Percentiles rank a stretch among this genome's conserved stretches.
Evolutionary conservation across 129 eudicot genomes (phyloP).

Genomic region (Flaveria brownii): DNA sequence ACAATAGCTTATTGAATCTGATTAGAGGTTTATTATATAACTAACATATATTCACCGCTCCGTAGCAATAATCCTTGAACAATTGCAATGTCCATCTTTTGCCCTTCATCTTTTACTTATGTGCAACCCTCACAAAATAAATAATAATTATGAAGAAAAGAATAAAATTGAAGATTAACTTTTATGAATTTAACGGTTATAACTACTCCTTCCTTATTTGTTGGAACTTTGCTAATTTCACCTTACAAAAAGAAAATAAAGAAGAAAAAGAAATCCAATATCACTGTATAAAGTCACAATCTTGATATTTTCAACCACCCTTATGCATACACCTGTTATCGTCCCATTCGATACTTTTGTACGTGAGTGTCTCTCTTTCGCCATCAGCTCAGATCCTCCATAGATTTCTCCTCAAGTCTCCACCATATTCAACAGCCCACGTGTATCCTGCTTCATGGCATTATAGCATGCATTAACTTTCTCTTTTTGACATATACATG

Average conservation of each 20-base stretch:
- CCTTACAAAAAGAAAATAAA: neutral
- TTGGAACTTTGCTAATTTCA: neutral
- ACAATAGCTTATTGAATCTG: too few species aligned
- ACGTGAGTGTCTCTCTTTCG: neutral
- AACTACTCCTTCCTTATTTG: too few species aligned
- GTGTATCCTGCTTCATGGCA: constrained; percentile 18
- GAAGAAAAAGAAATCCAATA: neutral
- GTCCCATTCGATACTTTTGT: constrained; percentile 20
- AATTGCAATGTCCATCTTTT: too few species aligned
- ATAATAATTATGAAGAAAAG: too few species aligned
- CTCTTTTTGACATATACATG: too few species aligned
- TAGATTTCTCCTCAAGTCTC: constrained; percentile 3
- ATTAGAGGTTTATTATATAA: too few species aligned
- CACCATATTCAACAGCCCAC: constrained; percentile 2
- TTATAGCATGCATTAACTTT: constrained; percentile 17
- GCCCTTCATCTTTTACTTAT: too few species aligned
- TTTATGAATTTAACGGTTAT: too few species aligned
- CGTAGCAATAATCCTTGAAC: too few species aligned
- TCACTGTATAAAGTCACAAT: neutral
- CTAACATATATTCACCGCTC: too few species aligned
- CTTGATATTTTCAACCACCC: neutral
- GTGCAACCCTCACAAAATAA: too few species aligned
- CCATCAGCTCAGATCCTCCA: constrained; percentile 9
- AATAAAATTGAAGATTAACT: too few species aligned
- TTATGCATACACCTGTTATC: neutral